Base-by-base conservation (phyloP, 2,329 filamentous ascomycete species). In the Exophiala sp. region DNA sequence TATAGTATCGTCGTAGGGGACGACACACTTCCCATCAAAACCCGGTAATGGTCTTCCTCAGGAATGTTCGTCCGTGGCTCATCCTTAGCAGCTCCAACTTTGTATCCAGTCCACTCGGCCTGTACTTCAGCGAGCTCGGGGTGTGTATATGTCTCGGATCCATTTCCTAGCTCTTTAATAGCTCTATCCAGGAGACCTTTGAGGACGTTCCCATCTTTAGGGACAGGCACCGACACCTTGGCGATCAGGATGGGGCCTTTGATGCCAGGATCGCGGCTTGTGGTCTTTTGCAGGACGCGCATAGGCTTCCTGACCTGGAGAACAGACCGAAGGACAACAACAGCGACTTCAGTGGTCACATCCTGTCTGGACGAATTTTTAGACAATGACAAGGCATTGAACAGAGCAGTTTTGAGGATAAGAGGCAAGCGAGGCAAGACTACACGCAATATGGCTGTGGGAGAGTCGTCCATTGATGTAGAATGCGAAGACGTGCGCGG, bases 181-280 rank as follows among this genome's bases (percentile, higher is more conserved):
- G 71, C 72, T 40, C 64, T 63, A 6, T 71, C 47, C 12, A 77
- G 63, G 2, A 70, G 69, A 50, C 63, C 57, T 49, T 51, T 50
- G 10, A 51, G 43, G 5, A 29, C 47, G 36, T 80, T 63, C 66
- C 78, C 67, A 43, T 71, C 77, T 0, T 81, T 87, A 2, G 73
- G 72, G 0, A 29, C 4, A 5, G 83, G 80, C 12, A 89, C 73
- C 0, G 79, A 81, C 39, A 88, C 85, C 50, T 83, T 87, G 63
- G 85, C 86, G 20, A 95, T 78, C 91, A 91, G 96, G 60, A 94
- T 83, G 41, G 81, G 82, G 3, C 90, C 90, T 66, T 89, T 91
- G 65, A 95, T 75, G 0, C 82, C 84, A 0, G 80, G 80, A 50
- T 88, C 86, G 53, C 76, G 81, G 41, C 81, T 72, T 1, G 82